These are phyloP conservation scores for Tympanopsis confertula DNA, from an alignment of 2,329 filamentous ascomycete genomes.

Conservation along the genomic window DNA sequence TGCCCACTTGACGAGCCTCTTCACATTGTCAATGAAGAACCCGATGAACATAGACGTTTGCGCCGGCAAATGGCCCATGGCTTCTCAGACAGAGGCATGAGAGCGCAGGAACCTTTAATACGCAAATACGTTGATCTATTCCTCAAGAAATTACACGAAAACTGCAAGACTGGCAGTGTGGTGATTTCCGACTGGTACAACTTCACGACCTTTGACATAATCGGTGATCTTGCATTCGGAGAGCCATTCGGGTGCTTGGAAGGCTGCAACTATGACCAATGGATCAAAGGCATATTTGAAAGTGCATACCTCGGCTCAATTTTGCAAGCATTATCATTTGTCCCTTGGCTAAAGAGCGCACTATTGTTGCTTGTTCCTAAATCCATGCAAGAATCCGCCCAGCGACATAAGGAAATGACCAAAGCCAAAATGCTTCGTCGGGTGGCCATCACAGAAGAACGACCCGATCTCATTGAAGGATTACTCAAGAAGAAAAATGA, in stretches of 20 bases:
- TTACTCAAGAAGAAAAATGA: constrained; percentile 21
- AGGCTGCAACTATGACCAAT: not conserved
- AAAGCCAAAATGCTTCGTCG: constrained; percentile 11
- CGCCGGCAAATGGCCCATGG: not conserved
- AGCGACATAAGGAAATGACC: no score
- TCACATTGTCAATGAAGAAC: constrained; percentile 6
- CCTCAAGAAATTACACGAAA: not conserved
- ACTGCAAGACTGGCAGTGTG: not conserved
- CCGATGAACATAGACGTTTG: not conserved
- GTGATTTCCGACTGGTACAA: not conserved
- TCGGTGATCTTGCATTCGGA: not conserved
- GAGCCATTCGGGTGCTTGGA: not conserved
- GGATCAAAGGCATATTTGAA: constrained; percentile 7
- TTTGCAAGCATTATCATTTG: no score
- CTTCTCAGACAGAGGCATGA: not conserved
- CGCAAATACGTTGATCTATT: not conserved
- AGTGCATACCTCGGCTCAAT: constrained; percentile 15
- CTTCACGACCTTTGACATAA: not conserved
- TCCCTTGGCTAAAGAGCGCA: no score
- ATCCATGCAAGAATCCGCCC: no score
- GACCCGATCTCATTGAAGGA: constrained; percentile 16
- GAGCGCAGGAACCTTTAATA: not conserved
- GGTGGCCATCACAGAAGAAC: constrained; percentile 11
- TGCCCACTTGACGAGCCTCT: no score
- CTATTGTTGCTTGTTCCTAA: no score